Percentiles rank a stretch among this genome's conserved stretches.
These are phyloP conservation scores for Pythium volutum DNA, from an alignment of 352 stramenopile genomes.

Conservation along the genomic window DNA sequence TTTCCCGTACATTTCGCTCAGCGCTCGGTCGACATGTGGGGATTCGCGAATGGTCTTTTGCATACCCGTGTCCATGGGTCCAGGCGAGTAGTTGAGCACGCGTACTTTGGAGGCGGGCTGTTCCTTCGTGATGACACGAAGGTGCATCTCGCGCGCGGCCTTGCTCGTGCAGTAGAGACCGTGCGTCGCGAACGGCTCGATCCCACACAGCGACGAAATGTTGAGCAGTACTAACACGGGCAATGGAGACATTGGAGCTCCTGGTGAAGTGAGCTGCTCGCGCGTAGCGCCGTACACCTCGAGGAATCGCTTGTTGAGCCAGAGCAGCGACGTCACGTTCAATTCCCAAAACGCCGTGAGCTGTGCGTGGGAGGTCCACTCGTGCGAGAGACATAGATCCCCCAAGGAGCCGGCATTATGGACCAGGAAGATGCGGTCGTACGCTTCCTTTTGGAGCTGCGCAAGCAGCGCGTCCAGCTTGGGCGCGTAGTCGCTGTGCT, in stretches of 20 bases:
- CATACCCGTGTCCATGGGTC: conserved; percentile 88
- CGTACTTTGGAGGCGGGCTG: conserved; percentile 40
- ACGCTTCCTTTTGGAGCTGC: conserved; percentile 32
- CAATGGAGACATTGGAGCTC: background rate
- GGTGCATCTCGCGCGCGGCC: conserved; percentile 86
- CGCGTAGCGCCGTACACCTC: conserved; percentile 51
- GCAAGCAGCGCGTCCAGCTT: conserved; percentile 47
- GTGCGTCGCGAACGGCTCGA: conserved; percentile 78
- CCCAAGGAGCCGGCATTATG: conserved; percentile 87
- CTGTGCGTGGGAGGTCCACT: conserved; percentile 40
- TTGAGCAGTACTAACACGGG: conserved; percentile 57
- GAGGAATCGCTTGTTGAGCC: conserved; percentile 79
- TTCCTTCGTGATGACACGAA: conserved; percentile 62
- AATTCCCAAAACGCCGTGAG: conserved; percentile 66
- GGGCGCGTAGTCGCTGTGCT: conserved; percentile 38
- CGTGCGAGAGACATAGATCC: conserved; percentile 52
- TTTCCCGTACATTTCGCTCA: conserved; percentile 40
- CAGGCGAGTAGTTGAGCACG: conserved; percentile 84
- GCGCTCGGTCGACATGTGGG: conserved; percentile 31
- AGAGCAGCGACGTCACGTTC: conserved; percentile 83
- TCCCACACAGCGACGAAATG: conserved; percentile 80
- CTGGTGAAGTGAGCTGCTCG: conserved; percentile 26
- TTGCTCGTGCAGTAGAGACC: conserved; percentile 85
- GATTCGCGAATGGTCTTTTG: conserved; percentile 62
- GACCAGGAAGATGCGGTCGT: conserved; percentile 55